Conservation (phyloP, 2,329 filamentous ascomycete species). For the Pseudogymnoascus verrucosus region DNA sequence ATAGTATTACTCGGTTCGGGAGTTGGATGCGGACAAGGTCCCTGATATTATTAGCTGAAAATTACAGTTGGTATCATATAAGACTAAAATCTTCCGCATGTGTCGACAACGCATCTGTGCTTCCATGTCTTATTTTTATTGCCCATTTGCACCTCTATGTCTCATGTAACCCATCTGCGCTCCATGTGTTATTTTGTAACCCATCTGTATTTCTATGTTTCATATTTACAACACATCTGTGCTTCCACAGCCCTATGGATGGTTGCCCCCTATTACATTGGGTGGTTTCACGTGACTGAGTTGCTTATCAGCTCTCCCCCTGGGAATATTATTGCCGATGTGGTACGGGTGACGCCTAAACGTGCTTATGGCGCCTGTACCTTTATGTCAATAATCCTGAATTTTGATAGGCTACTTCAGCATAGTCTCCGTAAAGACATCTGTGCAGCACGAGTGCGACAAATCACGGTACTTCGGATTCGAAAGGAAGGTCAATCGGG, state of each 20-base stretch:
- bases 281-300: background rate
- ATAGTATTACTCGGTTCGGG: background rate
- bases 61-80: background rate
- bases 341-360: background rate
- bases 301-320: background rate
- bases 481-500: background rate
- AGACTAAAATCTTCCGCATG: background rate
- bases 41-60: background rate
- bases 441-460: background rate
- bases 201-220: background rate
- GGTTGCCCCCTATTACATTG: background rate
- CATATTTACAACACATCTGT: constrained; percentile 3
- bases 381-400: background rate
- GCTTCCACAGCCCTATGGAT: background rate
- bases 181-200: background rate
- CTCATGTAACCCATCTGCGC: background rate
- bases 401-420: background rate
- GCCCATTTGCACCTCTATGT: background rate
- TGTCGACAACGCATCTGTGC: background rate
- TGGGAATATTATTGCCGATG: background rate
- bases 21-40: background rate
- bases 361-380: no score
- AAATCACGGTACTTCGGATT: background rate
- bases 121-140: background rate
- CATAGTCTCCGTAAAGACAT: background rate